Conservation (phyloP, 108 stramenopile species). For the Cyclotella sp. region DNA sequence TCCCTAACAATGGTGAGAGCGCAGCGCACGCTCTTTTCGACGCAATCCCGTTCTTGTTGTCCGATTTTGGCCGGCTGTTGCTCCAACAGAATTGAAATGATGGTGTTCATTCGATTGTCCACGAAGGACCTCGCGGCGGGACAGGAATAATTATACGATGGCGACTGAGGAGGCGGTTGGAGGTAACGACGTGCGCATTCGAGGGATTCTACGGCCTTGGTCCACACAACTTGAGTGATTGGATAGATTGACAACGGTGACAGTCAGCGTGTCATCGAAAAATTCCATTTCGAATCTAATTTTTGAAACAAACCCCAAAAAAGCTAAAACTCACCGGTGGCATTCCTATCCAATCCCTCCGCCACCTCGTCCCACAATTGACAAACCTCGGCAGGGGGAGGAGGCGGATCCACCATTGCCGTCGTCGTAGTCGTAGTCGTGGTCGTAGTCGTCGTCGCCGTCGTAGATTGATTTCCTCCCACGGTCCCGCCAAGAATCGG, state of each 20-base stretch:
- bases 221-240: conserved; percentile 75
- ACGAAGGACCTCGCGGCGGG: conserved; percentile 55
- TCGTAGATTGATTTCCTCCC: too few relatives aligned
- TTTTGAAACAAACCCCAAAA: neutral
- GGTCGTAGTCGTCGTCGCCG: too few relatives aligned
- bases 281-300: neutral
- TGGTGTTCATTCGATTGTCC: conserved; percentile 72
- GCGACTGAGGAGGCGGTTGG: conserved; percentile 18
- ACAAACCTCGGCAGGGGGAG: conserved; percentile 37
- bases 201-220: conserved; percentile 80
- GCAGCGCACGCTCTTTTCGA: conserved; percentile 69
- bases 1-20: conserved; percentile 69
- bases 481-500: too few relatives aligned
- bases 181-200: conserved; percentile 43
- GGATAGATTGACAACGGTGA: too few relatives aligned
- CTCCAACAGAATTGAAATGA: conserved; percentile 85
- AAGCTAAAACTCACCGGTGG: conserved; percentile 65
- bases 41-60: conserved; percentile 72
- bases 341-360: conserved; percentile 65
- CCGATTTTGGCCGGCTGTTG: conserved; percentile 84
- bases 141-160: neutral
- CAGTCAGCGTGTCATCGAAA: neutral
- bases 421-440: neutral
- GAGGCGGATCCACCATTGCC: conserved; percentile 4
- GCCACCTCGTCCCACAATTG: conserved; percentile 79